Evolutionary conservation across 495 filamentous ascomycete species (phyloP).

Genomic region (Astrocystis sublimbata): DNA sequence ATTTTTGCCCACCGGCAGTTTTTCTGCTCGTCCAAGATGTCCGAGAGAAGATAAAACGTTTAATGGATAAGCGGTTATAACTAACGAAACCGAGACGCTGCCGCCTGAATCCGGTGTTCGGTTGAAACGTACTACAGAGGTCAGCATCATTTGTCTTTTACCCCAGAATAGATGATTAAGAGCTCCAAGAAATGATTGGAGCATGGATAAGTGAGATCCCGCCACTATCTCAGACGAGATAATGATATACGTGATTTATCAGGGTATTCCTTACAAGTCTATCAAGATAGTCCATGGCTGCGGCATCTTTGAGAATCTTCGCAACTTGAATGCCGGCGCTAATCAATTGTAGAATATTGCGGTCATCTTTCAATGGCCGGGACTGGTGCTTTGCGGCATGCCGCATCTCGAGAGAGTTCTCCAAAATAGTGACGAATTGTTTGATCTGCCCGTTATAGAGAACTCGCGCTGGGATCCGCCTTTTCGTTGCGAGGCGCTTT

Average conservation of each 20-base stretch:
- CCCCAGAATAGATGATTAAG: background rate
- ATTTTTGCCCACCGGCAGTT: slow-evolving; percentile 3
- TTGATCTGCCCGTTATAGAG: slow-evolving; percentile 90
- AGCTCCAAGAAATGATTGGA: background rate
- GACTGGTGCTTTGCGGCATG: slow-evolving; percentile 82
- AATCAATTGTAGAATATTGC: slow-evolving; percentile 83
- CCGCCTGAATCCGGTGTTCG: slow-evolving; percentile 69
- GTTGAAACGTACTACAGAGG: slow-evolving; percentile 53
- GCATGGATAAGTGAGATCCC: background rate
- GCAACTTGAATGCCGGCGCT: slow-evolving; percentile 84
- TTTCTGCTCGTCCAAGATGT: slow-evolving; percentile 6
- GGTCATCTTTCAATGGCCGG: slow-evolving; percentile 82
- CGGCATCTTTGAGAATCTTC: slow-evolving; percentile 79
- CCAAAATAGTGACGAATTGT: slow-evolving; percentile 78
- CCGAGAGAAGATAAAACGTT: slow-evolving; percentile 14
- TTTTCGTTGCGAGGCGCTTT: slow-evolving; percentile 81
- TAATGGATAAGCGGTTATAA: background rate
- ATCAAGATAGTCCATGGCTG: slow-evolving; percentile 78
- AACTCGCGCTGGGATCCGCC: slow-evolving; percentile 77
- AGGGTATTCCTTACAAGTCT: slow-evolving; percentile 43
- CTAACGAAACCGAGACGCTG: slow-evolving; percentile 47
- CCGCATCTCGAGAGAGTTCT: slow-evolving; percentile 83
- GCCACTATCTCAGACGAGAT: background rate
- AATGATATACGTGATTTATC: slow-evolving; percentile 46
- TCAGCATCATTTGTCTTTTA: background rate